Evolutionary conservation across 2,329 filamentous ascomycete genomes (phyloP).

Genomic region (Chaetoscypha palmicola): DNA sequence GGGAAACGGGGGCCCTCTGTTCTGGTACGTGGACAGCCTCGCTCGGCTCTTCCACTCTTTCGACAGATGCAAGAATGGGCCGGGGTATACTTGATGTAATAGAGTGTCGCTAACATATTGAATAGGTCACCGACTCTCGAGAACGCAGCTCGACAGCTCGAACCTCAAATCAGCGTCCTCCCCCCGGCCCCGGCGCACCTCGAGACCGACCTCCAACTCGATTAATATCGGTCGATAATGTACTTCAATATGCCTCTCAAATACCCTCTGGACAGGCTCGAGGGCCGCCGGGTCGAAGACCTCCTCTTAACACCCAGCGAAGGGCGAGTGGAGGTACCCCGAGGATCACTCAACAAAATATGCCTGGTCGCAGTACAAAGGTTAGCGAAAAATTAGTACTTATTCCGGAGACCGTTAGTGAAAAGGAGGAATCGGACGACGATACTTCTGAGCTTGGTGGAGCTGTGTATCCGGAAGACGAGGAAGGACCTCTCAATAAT

Average conservation of each 20-base stretch:
- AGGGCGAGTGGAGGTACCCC: slow-evolving; percentile 40
- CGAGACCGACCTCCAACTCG: slow-evolving; percentile 47
- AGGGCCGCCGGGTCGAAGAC: slow-evolving; percentile 48
- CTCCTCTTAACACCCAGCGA: slow-evolving; percentile 40
- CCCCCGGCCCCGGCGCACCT: slow-evolving; percentile 25
- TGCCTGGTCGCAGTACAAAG: slow-evolving; percentile 86
- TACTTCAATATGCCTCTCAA: slow-evolving; percentile 87
- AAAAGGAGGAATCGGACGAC: slow-evolving; percentile 52
- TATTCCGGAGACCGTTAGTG: slow-evolving; percentile 69
- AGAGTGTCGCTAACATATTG: slow-evolving; percentile 10
- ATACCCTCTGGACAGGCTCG: slow-evolving; percentile 92
- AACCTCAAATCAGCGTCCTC: slow-evolving; percentile 30
- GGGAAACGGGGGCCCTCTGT: slow-evolving; percentile 53
- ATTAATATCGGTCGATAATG: slow-evolving; percentile 87
- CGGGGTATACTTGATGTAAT: too few relatives aligned
- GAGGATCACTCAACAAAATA: slow-evolving; percentile 38
- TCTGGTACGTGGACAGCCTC: slow-evolving; percentile 39
- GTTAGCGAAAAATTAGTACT: slow-evolving; percentile 96
- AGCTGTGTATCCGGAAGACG: slow-evolving; percentile 47
- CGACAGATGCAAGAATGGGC: not conserved
- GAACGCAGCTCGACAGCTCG: slow-evolving; percentile 36
- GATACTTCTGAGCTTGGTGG: slow-evolving; percentile 43
- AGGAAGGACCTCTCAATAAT: slow-evolving; percentile 59
- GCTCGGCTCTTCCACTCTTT: slow-evolving; percentile 3
- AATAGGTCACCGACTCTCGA: slow-evolving; percentile 51